Evolutionary conservation across 2,329 filamentous ascomycete species (phyloP).

Genomic region (Fusarium pseudocircinatum): DNA sequence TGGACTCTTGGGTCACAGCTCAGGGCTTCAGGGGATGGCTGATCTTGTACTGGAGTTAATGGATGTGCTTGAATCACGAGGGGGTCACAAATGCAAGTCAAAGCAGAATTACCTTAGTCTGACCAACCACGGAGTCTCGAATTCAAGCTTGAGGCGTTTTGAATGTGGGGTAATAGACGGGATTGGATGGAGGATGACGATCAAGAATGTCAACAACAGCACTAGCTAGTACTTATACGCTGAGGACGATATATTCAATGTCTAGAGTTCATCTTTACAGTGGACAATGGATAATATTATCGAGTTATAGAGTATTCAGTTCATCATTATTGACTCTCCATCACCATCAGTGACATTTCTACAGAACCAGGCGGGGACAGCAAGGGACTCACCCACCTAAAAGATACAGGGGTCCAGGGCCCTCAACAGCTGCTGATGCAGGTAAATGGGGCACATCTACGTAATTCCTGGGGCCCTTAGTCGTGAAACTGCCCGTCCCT

Average conservation of each 20-base stretch:
- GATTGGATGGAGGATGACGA: constrained; percentile 8
- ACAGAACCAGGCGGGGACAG: constrained; percentile 15
- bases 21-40: not conserved
- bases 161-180: constrained; percentile 23
- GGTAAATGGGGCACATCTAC: constrained; percentile 26
- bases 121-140: constrained; percentile 30
- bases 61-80: constrained; percentile 26
- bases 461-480: constrained; percentile 31
- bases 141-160: constrained; percentile 23
- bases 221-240: not conserved
- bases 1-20: not conserved
- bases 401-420: constrained; percentile 15
- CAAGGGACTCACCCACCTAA: not conserved
- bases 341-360: not conserved
- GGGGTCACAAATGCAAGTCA: constrained; percentile 20
- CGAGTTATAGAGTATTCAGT: not conserved
- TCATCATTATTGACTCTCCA: not conserved
- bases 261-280: not conserved
- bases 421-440: constrained; percentile 21
- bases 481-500: constrained; percentile 4
- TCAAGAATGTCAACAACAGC: not conserved
- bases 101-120: constrained; percentile 18
- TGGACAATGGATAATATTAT: no score
- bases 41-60: not conserved
- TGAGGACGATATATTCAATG: not conserved